Conservation (phyloP, 176 grass and related monocot genomes). For the maize (Zea mays) region Zm-B73-REFERENCE-NAM-5.0 NC_050096.1:227684501-227685000, state of each 20-base stretch:
- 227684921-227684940: slow-evolving; percentile 75
- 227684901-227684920: slow-evolving; percentile 73
- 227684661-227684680: slow-evolving; percentile 63
- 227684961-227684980: slow-evolving; percentile 64
- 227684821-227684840: too few species aligned
- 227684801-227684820: too few species aligned
- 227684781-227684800: background rate
- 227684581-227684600: slow-evolving; percentile 71
- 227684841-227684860: background rate
- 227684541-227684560: slow-evolving; percentile 55
- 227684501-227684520: background rate
- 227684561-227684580: slow-evolving; percentile 54
- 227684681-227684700: slow-evolving; percentile 68
- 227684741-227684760: slow-evolving; percentile 41
- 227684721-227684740: slow-evolving; percentile 64
- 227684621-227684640: slow-evolving; percentile 66
- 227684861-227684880: background rate
- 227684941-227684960: slow-evolving; percentile 59
- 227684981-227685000: slow-evolving; percentile 74
- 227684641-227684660: slow-evolving; percentile 74
- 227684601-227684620: slow-evolving; percentile 82
- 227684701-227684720: slow-evolving; percentile 61
- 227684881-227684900: slow-evolving; percentile 77
- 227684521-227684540: slow-evolving; percentile 71
- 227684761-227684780: slow-evolving; percentile 40